Evolutionary conservation across 768 basidiomycete genomes (phyloP).

Genomic region (Psilocybe sp.): DNA sequence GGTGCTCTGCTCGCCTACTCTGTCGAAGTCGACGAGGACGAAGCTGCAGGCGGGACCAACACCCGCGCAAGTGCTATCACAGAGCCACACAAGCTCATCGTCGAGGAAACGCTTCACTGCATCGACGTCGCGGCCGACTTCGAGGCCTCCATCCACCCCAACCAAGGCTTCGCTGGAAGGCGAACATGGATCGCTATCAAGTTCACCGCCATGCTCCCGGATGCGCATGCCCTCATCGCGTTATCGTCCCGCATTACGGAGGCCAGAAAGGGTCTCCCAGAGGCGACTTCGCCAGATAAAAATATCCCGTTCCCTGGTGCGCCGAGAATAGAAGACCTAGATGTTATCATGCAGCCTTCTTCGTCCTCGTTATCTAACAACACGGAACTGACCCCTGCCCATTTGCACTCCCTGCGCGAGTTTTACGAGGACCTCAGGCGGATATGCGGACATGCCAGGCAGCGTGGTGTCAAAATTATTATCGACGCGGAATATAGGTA

Average conservation of each 20-base stretch:
- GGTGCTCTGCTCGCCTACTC: constrained; percentile 82
- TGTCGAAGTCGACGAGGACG: constrained; percentile 74
- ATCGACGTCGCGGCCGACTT: constrained; percentile 82
- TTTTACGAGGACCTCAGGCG: constrained; percentile 58
- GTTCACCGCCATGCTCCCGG: constrained; percentile 72
- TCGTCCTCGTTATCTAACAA: constrained; percentile 4
- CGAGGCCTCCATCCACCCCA: constrained; percentile 45
- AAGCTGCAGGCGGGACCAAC: constrained; percentile 34
- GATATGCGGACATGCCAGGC: constrained; percentile 64
- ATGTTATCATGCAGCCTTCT: constrained; percentile 39
- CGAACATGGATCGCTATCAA: constrained; percentile 87
- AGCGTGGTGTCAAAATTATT: constrained; percentile 64
- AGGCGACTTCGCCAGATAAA: constrained; percentile 13
- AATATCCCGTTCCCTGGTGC: constrained; percentile 67
- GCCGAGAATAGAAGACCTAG: constrained; percentile 57
- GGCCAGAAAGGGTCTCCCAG: constrained; percentile 16
- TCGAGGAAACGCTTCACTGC: constrained; percentile 72
- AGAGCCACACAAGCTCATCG: constrained; percentile 55
- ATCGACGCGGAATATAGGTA: constrained; percentile 86
- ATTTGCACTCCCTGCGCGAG: constrained; percentile 57
- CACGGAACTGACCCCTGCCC: constrained; percentile 41
- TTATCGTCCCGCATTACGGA: constrained; percentile 58
- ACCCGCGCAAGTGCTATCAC: constrained; percentile 11
- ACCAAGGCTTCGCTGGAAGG: constrained; percentile 30
- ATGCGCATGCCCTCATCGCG: constrained; percentile 56